Evolutionary conservation across 2,329 filamentous ascomycete species (phyloP).

Genomic region (Lecanicillium sp.): DNA sequence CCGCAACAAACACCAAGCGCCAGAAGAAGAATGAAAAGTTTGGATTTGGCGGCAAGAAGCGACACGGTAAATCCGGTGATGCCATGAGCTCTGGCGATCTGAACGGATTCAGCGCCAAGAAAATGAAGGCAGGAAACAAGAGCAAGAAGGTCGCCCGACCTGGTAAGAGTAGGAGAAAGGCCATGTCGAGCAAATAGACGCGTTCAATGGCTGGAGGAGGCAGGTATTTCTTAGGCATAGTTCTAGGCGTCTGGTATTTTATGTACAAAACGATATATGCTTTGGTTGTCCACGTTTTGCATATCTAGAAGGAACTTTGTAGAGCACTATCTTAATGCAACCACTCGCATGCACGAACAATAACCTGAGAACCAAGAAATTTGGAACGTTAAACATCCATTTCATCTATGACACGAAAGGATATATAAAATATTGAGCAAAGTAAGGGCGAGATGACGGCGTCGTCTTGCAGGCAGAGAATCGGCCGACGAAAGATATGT

Average conservation of each 20-base stretch:
- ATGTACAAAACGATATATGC: not conserved
- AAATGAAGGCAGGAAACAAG: conserved; percentile 62
- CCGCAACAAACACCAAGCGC: conserved; percentile 61
- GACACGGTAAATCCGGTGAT: conserved; percentile 83
- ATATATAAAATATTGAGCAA: conserved; percentile 27
- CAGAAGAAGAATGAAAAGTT: conserved; percentile 93
- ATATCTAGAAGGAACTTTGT: no score
- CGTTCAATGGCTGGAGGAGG: not conserved
- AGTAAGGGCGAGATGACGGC: not conserved
- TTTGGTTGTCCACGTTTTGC: no score
- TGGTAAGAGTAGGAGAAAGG: conserved; percentile 48
- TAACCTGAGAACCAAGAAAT: not conserved
- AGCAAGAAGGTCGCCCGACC: conserved; percentile 33
- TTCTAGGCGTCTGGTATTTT: not conserved
- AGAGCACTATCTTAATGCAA: no score
- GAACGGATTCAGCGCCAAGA: conserved; percentile 71
- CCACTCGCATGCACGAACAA: no score
- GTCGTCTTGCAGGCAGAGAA: no score
- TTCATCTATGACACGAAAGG: conserved; percentile 32
- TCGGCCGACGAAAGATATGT: no score
- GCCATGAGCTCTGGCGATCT: conserved; percentile 76
- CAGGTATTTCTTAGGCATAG: not conserved
- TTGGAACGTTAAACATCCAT: conserved; percentile 11
- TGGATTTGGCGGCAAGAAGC: conserved; percentile 95
- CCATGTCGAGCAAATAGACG: conserved; percentile 32